Conservation (phyloP, 192 early-diverging fungal genomes). For the Cetraspora pellucida region DNA sequence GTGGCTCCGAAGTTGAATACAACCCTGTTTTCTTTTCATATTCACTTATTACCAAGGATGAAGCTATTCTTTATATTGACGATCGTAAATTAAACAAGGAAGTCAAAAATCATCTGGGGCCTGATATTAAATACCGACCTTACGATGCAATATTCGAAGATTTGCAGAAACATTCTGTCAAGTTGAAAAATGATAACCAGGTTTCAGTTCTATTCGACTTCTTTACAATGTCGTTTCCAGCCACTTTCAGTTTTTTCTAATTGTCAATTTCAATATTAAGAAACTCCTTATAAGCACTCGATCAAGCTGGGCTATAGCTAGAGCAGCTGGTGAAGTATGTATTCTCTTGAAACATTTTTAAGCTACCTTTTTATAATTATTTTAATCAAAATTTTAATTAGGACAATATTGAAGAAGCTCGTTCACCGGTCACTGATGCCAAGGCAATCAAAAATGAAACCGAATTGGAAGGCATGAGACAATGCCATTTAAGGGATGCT, state of each 20-base stretch:
- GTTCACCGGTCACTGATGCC: conserved; percentile 73
- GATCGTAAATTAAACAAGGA: conserved; percentile 66
- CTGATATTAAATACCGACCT: conserved; percentile 62
- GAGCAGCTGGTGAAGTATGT: conserved; percentile 68
- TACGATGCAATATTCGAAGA: conserved; percentile 83
- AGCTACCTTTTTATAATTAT: neutral
- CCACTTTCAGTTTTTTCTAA: too few species aligned
- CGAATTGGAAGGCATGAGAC: conserved; percentile 91
- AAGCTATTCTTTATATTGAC: conserved; percentile 78
- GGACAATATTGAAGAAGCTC: conserved; percentile 53
- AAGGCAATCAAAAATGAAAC: conserved; percentile 94
- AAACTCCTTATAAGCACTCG: conserved; percentile 67
- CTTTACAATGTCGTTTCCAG: too few species aligned
- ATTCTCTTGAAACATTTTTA: neutral
- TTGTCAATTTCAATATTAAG: conserved; percentile 18
- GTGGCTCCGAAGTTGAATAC: conserved; percentile 93
- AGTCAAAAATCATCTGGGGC: conserved; percentile 63
- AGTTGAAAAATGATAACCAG: conserved; percentile 43
- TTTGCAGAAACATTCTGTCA: conserved; percentile 47
- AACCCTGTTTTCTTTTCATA: conserved; percentile 98
- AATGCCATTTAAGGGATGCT: conserved; percentile 88
- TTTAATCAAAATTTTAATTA: conserved; percentile 21
- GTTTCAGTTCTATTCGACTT: conserved; percentile 10
- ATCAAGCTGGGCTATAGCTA: conserved; percentile 74
- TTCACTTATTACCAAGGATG: conserved; percentile 73